These are phyloP conservation scores for Sphaerulina populicola DNA, from an alignment of 2,329 filamentous ascomycete genomes.

Conservation along the genomic window DNA sequence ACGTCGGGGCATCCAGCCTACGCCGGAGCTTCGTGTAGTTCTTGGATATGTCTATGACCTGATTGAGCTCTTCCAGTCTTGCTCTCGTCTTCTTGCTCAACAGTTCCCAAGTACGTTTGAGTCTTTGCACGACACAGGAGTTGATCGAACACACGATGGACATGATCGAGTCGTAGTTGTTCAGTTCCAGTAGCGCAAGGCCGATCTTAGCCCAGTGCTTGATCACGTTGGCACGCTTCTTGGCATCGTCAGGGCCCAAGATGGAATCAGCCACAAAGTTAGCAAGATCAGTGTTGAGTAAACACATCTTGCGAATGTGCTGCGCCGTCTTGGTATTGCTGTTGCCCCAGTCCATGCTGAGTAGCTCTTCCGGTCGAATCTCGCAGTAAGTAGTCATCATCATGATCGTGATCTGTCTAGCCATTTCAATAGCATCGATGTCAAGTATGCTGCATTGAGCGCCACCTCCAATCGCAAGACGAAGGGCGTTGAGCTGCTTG, in stretches of 20 bases:
- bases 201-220: slow-evolving; percentile 99
- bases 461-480: slow-evolving; percentile 66
- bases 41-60: slow-evolving; percentile 78
- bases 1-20: slow-evolving; percentile 67
- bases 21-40: slow-evolving; percentile 84
- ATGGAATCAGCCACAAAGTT: slow-evolving; percentile 92
- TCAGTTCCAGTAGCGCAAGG: slow-evolving; percentile 72
- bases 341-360: slow-evolving; percentile 91
- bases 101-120: slow-evolving; percentile 86
- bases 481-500: slow-evolving; percentile 64
- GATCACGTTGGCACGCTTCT: slow-evolving; percentile 81
- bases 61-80: slow-evolving; percentile 67
- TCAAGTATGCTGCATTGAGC: slow-evolving; percentile 67
- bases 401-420: slow-evolving; percentile 84
- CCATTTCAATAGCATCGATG: slow-evolving; percentile 83
- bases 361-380: slow-evolving; percentile 83
- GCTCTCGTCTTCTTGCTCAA: slow-evolving; percentile 77
- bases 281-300: slow-evolving; percentile 81
- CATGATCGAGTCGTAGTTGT: slow-evolving; percentile 96
- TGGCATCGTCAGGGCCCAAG: slow-evolving; percentile 75
- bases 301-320: slow-evolving; percentile 91
- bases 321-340: slow-evolving; percentile 68
- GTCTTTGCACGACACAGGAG: slow-evolving; percentile 77
- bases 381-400: slow-evolving; percentile 86
- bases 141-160: slow-evolving; percentile 92